Percentiles rank a stretch among this genome's conserved stretches.
These are phyloP conservation scores for Trebouxia sp. DNA, from an alignment of 139 green algal genomes.

Conservation along the genomic window DNA sequence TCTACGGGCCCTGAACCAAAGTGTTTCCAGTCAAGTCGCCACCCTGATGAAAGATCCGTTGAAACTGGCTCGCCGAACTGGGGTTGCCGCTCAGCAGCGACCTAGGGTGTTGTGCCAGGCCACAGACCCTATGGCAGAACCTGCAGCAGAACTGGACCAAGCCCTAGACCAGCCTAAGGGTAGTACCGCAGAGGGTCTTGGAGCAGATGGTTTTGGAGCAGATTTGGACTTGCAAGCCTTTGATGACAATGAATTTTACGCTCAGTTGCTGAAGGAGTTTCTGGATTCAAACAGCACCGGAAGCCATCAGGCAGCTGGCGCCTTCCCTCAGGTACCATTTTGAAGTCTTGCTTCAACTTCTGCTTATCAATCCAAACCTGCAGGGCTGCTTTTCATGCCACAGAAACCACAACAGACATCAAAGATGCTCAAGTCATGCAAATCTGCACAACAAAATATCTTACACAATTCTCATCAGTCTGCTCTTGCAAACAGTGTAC, in stretches of 20 bases:
- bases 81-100: conserved; percentile 31
- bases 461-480: too few relatives aligned
- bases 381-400: neutral
- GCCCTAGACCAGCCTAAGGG: neutral
- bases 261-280: conserved; percentile 90
- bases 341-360: too few relatives aligned
- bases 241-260: conserved; percentile 93
- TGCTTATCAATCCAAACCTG: neutral
- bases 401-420: too few relatives aligned
- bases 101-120: conserved; percentile 24
- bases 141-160: neutral
- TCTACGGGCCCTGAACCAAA: conserved; percentile 76
- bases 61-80: conserved; percentile 57
- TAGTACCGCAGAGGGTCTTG: too few relatives aligned
- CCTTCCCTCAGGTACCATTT: neutral
- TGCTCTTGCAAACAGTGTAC: too few relatives aligned
- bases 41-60: conserved; percentile 41
- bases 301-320: neutral
- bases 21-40: conserved; percentile 46
- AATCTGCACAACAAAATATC: too few relatives aligned
- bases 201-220: too few relatives aligned
- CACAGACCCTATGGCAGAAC: neutral
- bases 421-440: too few relatives aligned
- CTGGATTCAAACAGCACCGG: conserved; percentile 53
- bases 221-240: conserved; percentile 78